A percentile compares a stretch with the other conserved stretches of the same genome.
Conservation (phyloP, 768 basidiomycete species). For the Tulasnella sp. region DNA sequence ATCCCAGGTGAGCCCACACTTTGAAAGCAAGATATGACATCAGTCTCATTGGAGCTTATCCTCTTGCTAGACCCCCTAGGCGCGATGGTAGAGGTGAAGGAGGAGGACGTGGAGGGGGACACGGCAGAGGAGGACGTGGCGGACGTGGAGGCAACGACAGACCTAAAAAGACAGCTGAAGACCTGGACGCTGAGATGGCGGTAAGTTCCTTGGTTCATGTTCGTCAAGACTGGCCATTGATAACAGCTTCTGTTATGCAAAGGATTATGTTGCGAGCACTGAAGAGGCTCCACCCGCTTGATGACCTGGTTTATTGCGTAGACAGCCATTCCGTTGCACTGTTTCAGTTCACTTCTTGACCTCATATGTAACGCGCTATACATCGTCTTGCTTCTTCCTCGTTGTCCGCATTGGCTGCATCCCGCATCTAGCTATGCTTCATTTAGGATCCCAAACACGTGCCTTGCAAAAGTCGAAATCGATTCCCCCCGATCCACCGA, state of each 20-base stretch:
- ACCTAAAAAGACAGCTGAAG: constrained; percentile 57
- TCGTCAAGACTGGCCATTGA: background rate
- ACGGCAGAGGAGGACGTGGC: constrained; percentile 26
- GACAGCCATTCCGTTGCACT: too few relatives aligned
- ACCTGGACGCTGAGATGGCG: constrained; percentile 97
- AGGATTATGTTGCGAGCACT: constrained; percentile 18
- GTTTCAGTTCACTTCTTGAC: too few relatives aligned
- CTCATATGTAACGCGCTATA: too few relatives aligned
- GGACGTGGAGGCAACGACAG: constrained; percentile 39
- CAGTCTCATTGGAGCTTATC: background rate
- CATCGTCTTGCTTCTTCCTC: too few relatives aligned
- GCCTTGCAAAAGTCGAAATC: too few relatives aligned
- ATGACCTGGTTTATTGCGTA: background rate
- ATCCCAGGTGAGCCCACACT: background rate
- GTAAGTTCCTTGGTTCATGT: constrained; percentile 33
- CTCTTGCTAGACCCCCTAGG: background rate
- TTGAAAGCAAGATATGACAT: background rate
- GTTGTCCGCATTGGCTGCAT: too few relatives aligned
- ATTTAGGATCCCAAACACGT: too few relatives aligned
- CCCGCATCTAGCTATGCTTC: too few relatives aligned
- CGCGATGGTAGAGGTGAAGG: constrained; percentile 10
- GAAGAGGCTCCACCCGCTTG: constrained; percentile 17
- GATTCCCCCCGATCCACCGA: too few relatives aligned
- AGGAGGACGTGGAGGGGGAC: constrained; percentile 11
- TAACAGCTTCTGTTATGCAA: background rate